phyloP scores from a whole-genome alignment of 2,329 filamentous ascomycete species.

The Cladophialophora bantiana region DNA sequence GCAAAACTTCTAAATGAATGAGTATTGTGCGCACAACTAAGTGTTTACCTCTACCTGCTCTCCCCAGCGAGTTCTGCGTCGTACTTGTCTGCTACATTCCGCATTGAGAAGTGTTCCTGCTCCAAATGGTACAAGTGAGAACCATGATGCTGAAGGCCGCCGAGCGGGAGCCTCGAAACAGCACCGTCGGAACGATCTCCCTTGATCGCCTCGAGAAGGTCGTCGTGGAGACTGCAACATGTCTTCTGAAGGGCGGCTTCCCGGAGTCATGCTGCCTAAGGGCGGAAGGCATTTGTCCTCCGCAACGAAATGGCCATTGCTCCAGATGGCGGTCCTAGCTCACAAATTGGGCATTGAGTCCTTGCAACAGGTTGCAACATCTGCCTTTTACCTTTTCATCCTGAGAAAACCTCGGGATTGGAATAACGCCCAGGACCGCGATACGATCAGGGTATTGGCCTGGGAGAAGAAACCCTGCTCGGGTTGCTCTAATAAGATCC shows the following conservation, averaged over 20 bases:
- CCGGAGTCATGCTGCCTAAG: not conserved
- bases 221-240: not conserved
- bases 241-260: slow-evolving; percentile 9
- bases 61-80: no score
- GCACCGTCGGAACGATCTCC: no score
- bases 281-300: not conserved
- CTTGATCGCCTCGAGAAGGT: not conserved
- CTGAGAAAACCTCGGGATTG: not conserved
- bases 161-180: not conserved
- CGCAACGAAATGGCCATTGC: not conserved
- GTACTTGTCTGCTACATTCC: not conserved
- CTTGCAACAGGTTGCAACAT: not conserved
- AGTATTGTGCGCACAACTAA: not conserved
- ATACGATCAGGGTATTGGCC: not conserved
- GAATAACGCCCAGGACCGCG: not conserved
- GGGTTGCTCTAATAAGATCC: not conserved
- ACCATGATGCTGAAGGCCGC: no score
- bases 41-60: not conserved
- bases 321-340: not conserved
- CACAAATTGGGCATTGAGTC: slow-evolving; percentile 4
- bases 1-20: not conserved
- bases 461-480: not conserved
- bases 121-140: no score
- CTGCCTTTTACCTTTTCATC: not conserved
- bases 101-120: not conserved